These are phyloP conservation scores for Geranium incanum DNA, from an alignment of 441 rosid species.

Conservation along the genomic window DNA sequence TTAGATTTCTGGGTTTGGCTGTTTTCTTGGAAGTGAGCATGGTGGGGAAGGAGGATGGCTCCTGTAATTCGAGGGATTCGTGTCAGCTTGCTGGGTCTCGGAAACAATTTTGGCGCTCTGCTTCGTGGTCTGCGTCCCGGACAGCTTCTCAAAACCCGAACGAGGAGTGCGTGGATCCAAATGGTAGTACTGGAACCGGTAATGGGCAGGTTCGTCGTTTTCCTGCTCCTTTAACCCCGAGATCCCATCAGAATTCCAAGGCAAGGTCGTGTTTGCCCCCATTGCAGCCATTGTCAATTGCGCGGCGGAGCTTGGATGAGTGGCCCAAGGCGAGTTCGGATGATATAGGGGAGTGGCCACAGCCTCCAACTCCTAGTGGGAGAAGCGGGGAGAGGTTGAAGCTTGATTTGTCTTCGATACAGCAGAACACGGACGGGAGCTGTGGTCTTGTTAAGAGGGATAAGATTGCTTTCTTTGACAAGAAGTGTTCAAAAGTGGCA, in stretches of 20 bases:
- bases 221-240: constrained; percentile 75
- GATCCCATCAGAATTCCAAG: constrained; percentile 75
- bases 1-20: constrained; percentile 23
- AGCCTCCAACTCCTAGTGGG: constrained; percentile 79
- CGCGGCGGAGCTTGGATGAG: constrained; percentile 86
- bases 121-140: constrained; percentile 93
- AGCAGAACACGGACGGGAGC: constrained; percentile 53
- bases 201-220: constrained; percentile 45
- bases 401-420: constrained; percentile 81
- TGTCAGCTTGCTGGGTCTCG: constrained; percentile 7
- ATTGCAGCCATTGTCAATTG: constrained; percentile 79
- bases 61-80: not conserved
- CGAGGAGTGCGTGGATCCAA: constrained; percentile 39
- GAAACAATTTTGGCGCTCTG: constrained; percentile 88
- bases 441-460: constrained; percentile 73
- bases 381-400: constrained; percentile 77
- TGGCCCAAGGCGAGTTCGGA: constrained; percentile 96
- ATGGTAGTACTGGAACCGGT: constrained; percentile 27
- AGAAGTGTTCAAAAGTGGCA: constrained; percentile 92
- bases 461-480: constrained; percentile 83
- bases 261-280: constrained; percentile 90
- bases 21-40: too few species aligned
- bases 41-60: too few species aligned
- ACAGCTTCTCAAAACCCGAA: constrained; percentile 54
- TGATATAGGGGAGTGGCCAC: constrained; percentile 93